Conservation (phyloP, 805 yeast species). For the Nakazawaea ernobii region DNA sequence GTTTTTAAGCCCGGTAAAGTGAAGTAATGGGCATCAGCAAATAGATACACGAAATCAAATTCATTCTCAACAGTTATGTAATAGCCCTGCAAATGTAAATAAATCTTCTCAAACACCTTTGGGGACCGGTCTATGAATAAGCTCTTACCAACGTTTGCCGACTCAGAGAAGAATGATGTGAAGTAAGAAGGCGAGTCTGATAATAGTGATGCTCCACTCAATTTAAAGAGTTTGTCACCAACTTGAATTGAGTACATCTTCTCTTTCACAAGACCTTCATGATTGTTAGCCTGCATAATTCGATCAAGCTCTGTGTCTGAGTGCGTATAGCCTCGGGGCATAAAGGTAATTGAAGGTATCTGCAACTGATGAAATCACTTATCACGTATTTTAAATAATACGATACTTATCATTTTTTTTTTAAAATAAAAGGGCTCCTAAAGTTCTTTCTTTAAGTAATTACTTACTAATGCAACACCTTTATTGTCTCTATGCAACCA, state of each 20-base stretch:
- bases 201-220: conserved; percentile 80
- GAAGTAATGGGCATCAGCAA: conserved; percentile 70
- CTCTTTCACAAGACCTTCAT: conserved; percentile 28
- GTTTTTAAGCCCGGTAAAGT: conserved; percentile 51
- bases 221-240: conserved; percentile 54
- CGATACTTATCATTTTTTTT: background rate
- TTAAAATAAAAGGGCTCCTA: too few species aligned
- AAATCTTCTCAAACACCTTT: conserved; percentile 57
- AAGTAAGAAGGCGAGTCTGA: conserved; percentile 88
- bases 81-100: conserved; percentile 78
- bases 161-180: conserved; percentile 56
- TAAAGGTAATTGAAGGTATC: too few species aligned
- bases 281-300: background rate
- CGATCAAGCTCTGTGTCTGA: too few species aligned
- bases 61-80: conserved; percentile 55
- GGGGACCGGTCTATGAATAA: conserved; percentile 75
- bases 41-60: conserved; percentile 53
- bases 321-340: too few species aligned
- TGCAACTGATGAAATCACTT: too few species aligned
- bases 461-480: too few species aligned
- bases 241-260: conserved; percentile 65
- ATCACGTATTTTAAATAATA: too few species aligned
- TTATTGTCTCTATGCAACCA: too few species aligned
- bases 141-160: conserved; percentile 29
- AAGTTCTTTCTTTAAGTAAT: too few species aligned